Evolutionary conservation across 768 basidiomycete species (phyloP), one percentile per base, ranked within the genome.

Genomic region (Calocybe indica): DNA sequence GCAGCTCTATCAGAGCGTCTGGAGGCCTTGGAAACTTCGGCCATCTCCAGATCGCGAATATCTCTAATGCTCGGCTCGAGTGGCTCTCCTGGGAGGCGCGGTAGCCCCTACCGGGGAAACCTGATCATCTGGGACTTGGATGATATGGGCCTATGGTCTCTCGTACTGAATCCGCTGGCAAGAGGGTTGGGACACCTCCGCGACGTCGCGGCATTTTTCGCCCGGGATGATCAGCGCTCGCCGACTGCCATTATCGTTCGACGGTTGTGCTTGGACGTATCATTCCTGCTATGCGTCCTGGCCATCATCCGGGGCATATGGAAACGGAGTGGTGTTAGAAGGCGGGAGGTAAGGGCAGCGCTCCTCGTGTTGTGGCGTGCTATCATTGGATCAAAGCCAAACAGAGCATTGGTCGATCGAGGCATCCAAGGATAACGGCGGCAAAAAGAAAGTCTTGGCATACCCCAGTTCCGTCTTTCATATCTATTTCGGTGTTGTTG

Each of bases 111-210:
- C 32, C 60, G 63, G 36, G 57, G 66, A 3, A 60, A 59, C 32
- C 65, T 62, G 8, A 62, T 64, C 31, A 64, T 72, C 13, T 88
- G 84, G 83, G 84, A 89, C 59, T 58, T 87, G n/a, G 78, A 88
- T 43, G 87, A 91, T 59, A 70, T 91, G 60, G 90, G 90, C 40
- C 76, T 91, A 70, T 92, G 90, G 90, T 79, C 89, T 6, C 55
- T 84, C 39, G 69, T 90, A 11, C 66, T 88, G 5, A 79, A 76
- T 50, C 88, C 88, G 7, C 45, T 89, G 9, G 64, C 76, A n/a
- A 72, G 72, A 30, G 72, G 76, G 14, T 50, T 82, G 10, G 69
- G 70, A 8, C 62, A 63, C 15, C 53, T 88, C 35, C 75, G 73
- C 37, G 68, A 74, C 33, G 55, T 86, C 36, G 63, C 78, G 7